Percentiles rank a stretch among this genome's conserved stretches.
phyloP scores from a whole-genome alignment of 441 rosid genomes.

The Metrosideros polymorpha region DNA sequence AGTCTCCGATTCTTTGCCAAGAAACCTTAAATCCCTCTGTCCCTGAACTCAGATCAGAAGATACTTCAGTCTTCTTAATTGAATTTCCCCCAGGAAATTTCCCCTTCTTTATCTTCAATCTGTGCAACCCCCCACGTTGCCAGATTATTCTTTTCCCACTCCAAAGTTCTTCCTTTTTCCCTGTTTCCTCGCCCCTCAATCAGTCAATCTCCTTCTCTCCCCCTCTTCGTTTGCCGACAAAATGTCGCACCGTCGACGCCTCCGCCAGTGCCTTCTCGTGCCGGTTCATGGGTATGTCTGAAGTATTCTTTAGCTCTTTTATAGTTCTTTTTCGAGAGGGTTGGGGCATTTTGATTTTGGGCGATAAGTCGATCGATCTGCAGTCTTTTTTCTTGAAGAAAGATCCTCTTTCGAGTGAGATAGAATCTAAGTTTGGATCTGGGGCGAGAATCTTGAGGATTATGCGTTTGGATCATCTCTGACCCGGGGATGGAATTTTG shows the following conservation, averaged over 20 bases:
- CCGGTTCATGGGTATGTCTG: neutral
- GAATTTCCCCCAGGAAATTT: constrained; percentile 13
- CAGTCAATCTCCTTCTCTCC: too few species aligned
- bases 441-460: neutral
- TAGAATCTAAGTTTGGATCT: neutral
- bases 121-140: neutral
- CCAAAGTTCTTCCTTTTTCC: constrained; percentile 1
- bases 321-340: neutral
- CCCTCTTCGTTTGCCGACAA: neutral
- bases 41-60: constrained; percentile 22
- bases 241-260: neutral
- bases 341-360: neutral
- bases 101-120: neutral
- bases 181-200: neutral
- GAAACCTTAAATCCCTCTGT: constrained; percentile 14
- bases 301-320: neutral
- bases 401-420: neutral
- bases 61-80: constrained; percentile 2
- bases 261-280: neutral
- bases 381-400: neutral
- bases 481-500: neutral
- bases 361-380: neutral
- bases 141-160: neutral
- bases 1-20: constrained; percentile 11
- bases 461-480: neutral